A percentile compares a stretch with the other conserved stretches of the same genome.
These are phyloP conservation scores for Aspergillus amoenus DNA, from an alignment of 2,329 filamentous ascomycete species.

Conservation along the genomic window DNA sequence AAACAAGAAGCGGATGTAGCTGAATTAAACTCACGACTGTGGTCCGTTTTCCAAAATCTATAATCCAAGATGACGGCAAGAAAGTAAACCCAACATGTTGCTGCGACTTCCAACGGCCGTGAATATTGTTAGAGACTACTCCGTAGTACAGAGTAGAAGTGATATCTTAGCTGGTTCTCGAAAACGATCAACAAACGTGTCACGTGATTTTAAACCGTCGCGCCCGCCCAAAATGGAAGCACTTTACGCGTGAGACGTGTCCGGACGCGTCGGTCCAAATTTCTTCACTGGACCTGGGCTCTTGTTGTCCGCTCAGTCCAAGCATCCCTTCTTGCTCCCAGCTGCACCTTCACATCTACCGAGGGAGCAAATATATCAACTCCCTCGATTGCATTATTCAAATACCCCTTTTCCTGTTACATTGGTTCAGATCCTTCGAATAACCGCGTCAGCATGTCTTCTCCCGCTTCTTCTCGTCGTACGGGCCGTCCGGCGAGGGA, in stretches of 20 bases:
- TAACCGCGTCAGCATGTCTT: conserved; percentile 39
- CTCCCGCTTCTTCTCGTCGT: conserved; percentile 42
- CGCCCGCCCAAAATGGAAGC: conserved; percentile 27
- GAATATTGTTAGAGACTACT: no score
- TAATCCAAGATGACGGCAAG: no score
- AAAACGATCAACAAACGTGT: not conserved
- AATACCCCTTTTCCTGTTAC: not conserved
- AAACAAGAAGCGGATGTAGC: not conserved
- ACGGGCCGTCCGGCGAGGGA: conserved; percentile 42
- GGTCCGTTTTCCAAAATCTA: no score
- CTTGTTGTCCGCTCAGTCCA: conserved; percentile 26
- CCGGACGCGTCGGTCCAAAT: conserved; percentile 22
- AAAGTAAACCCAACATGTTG: not conserved
- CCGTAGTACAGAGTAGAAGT: no score
- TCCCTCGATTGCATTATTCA: not conserved
- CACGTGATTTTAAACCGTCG: conserved; percentile 13
- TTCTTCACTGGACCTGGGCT: not conserved
- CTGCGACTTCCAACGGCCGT: no score
- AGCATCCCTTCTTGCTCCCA: conserved; percentile 7
- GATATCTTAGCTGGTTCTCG: not conserved
- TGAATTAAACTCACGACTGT: not conserved
- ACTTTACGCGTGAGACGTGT: conserved; percentile 35
- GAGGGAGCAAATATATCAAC: conserved; percentile 10
- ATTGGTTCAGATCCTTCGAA: conserved; percentile 5
- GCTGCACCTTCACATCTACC: not conserved